Base-by-base conservation (phyloP, 805 yeast genomes). In the Candida corydali region DNA sequence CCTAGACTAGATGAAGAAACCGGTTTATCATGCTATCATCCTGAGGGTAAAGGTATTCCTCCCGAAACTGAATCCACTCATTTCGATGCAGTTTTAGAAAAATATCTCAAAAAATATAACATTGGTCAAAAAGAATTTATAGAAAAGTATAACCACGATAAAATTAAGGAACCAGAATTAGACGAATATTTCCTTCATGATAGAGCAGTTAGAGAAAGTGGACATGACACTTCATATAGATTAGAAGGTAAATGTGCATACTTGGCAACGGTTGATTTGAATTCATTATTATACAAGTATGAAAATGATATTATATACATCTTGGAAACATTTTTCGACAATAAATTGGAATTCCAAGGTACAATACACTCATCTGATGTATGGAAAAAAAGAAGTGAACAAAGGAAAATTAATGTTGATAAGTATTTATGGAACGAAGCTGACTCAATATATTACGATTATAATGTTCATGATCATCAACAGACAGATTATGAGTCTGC, bases 31-130 rank as follows among this genome's bases (percentile, higher is more conserved):
- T 78, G 95, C 45, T 91, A 87, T 56, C 87, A 85, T 50, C 97
- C 98, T 0, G 82, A 76, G 37, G 97, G 97, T 15, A 44, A 74
- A 18, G 97, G 98, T n/a, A 78, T 91, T 28, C 98, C 98, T 4
- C 97, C 97, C 5, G 98, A 91, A 57, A 89, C 97, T 1, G 98
- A 91, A 57, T 69, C 88, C 0, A 78, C 86, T 2, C 98, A 93
- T 64, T 91, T 91, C 53, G 75, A 77, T 46, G 70, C 82, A 2
- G 73, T 88, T 9, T 65, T 91, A 47, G 52, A 60, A 34, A 88
- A 91, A 3, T 86, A 75, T 52, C 79, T 83, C 26, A 61, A 73
- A 33, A 86, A 86, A 55, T 65, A 85, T 53, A 59, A 70, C 2
- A 44, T 60, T 10, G 52, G 79, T 7, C 81, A 76, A 29, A 82